phyloP scores from a whole-genome alignment of 2,329 filamentous ascomycete species.

The Colletotrichum karsti region DNA sequence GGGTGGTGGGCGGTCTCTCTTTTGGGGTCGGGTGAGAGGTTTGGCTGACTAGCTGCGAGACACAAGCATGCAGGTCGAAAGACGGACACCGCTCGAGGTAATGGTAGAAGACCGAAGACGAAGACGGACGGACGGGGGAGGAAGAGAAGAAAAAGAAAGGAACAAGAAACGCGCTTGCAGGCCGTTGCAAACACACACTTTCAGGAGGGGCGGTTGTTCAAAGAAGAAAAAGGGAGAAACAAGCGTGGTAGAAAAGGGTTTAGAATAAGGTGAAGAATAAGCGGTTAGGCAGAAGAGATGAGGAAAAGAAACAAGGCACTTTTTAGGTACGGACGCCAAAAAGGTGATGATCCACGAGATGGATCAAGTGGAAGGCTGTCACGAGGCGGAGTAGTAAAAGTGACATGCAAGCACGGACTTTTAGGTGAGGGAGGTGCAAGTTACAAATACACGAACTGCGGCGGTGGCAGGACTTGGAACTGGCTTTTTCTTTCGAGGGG shows the following conservation, averaged over 20 bases:
- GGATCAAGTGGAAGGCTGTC: conserved; percentile 12
- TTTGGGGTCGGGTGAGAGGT: not conserved
- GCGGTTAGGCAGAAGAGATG: not conserved
- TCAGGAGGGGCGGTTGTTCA: not conserved
- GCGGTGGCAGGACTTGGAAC: too few relatives aligned
- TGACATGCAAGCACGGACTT: conserved; percentile 24
- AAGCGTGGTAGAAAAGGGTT: not conserved
- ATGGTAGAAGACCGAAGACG: not conserved
- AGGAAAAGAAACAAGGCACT: too few relatives aligned
- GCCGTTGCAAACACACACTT: not conserved
- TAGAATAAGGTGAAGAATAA: not conserved
- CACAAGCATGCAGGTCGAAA: conserved; percentile 6
- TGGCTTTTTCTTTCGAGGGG: not conserved
- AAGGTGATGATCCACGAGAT: conserved; percentile 11
- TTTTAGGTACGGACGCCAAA: conserved; percentile 1
- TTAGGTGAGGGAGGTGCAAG: not conserved
- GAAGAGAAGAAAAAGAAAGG: not conserved
- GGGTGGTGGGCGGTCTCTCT: not conserved
- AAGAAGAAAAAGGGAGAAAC: conserved; percentile 8
- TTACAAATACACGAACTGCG: not conserved
- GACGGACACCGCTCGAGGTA: not conserved
- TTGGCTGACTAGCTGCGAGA: conserved; percentile 6
- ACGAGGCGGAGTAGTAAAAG: conserved; percentile 21
- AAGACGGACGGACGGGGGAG: not conserved
- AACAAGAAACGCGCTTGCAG: not conserved